A percentile compares a stretch with the other conserved stretches of the same genome.
Conservation (phyloP, 768 basidiomycete species). For the Leucosporidium scottii region DNA sequence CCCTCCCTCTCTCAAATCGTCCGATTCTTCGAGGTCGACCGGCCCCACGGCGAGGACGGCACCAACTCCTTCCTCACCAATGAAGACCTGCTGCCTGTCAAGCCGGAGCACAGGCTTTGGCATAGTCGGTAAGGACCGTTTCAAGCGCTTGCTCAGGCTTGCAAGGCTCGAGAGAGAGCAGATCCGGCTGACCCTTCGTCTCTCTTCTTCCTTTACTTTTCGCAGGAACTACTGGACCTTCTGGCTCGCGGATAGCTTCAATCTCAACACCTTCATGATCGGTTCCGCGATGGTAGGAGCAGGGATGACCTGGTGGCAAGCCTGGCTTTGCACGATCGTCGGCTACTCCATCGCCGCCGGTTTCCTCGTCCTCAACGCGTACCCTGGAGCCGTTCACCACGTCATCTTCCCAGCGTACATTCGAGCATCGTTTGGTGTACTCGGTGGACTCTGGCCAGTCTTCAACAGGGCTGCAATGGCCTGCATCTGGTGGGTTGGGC, state of each 20-base stretch:
- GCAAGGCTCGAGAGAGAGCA: too few species aligned
- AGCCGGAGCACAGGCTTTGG: too few species aligned
- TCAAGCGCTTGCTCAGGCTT: neutral
- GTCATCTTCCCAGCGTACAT: slow-evolving; percentile 43
- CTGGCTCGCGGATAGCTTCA: slow-evolving; percentile 61
- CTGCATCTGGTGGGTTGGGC: slow-evolving; percentile 1
- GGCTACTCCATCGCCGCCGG: slow-evolving; percentile 53
- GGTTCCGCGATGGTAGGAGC: slow-evolving; percentile 42
- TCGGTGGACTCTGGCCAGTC: slow-evolving; percentile 70
- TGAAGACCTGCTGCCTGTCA: slow-evolving; percentile 21
- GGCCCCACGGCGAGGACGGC: neutral
- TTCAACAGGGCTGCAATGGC: slow-evolving; percentile 46
- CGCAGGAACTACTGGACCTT: slow-evolving; percentile 41
- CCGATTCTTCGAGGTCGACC: neutral
- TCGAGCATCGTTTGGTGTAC: slow-evolving; percentile 67
- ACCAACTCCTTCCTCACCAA: slow-evolving; percentile 14
- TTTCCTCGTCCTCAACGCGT: slow-evolving; percentile 69
- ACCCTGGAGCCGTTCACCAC: slow-evolving; percentile 69
- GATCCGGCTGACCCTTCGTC: too few species aligned
- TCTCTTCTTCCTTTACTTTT: slow-evolving; percentile 37
- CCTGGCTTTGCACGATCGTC: slow-evolving; percentile 53
- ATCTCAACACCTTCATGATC: slow-evolving; percentile 42
- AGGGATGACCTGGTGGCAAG: slow-evolving; percentile 75
- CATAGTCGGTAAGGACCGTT: too few species aligned
- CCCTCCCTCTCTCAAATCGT: too few species aligned